Evolutionary conservation across 306 rosid genomes (phyloP).

Genomic region (Rubus idaeus): DNA sequence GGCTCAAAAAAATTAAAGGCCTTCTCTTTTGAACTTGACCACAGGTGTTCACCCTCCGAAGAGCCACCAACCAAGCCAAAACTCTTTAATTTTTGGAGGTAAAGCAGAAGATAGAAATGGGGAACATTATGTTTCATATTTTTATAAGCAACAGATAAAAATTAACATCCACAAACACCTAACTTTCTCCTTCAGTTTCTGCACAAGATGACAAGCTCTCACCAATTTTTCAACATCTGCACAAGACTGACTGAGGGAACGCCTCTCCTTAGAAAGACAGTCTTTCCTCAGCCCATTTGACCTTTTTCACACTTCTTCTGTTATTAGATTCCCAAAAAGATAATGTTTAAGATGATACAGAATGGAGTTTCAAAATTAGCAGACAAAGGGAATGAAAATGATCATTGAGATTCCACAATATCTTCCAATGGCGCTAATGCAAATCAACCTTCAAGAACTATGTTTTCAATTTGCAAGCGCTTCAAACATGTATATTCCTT

Average conservation of each 20-base stretch:
- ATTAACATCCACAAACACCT: background rate
- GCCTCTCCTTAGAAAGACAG: background rate
- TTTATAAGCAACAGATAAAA: background rate
- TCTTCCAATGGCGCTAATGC: background rate
- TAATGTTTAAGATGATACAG: background rate
- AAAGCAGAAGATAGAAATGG: background rate
- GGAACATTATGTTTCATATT: background rate
- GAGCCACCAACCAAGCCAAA: slow-evolving; percentile 1
- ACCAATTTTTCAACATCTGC: background rate
- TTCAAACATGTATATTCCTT: background rate
- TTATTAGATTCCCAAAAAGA: background rate
- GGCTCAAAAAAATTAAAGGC: background rate
- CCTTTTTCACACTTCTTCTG: background rate
- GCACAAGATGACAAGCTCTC: background rate
- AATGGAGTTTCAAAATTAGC: background rate
- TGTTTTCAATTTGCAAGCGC: background rate
- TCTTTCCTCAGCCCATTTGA: background rate
- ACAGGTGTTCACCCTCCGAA: background rate
- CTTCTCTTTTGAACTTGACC: background rate
- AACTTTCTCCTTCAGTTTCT: background rate
- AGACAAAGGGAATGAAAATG: background rate
- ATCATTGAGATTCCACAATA: background rate
- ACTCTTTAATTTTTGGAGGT: background rate
- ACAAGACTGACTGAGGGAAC: background rate
- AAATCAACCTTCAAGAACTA: background rate